phyloP scores from a whole-genome alignment of 306 rosid genomes.

The Rosa multiflora region DNA sequence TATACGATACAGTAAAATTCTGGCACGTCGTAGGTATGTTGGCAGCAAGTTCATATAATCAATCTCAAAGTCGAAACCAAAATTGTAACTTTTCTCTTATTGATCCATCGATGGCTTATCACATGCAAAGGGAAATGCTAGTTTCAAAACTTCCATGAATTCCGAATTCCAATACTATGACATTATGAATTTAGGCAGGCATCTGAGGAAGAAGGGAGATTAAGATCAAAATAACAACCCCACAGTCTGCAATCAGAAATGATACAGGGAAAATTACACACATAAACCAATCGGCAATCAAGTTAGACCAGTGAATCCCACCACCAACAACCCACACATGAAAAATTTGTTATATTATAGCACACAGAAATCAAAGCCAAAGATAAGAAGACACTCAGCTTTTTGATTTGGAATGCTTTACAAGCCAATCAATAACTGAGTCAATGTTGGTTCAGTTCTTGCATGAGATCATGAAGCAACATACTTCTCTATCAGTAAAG shows the following conservation, averaged over 20 bases:
- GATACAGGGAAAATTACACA: conserved; percentile 11
- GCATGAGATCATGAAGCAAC: conserved; percentile 96
- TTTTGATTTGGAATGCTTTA: no score
- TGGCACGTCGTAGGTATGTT: no score
- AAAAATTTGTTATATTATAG: conserved; percentile 37
- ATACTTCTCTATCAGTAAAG: conserved; percentile 75
- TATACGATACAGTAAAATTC: no score
- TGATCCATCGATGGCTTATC: background rate
- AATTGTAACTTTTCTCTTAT: background rate
- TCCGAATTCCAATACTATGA: background rate
- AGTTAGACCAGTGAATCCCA: conserved; percentile 45
- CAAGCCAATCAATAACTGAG: conserved; percentile 81
- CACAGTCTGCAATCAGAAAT: conserved; percentile 10
- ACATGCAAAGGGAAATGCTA: background rate
- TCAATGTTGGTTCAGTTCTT: conserved; percentile 91
- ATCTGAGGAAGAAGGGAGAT: background rate
- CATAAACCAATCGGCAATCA: conserved; percentile 41
- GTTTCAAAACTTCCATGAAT: conserved; percentile 1
- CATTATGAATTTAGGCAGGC: background rate
- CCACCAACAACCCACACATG: conserved; percentile 44
- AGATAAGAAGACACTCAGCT: conserved; percentile 1
- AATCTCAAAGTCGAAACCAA: no score
- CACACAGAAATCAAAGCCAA: conserved; percentile 25
- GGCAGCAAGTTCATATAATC: no score
- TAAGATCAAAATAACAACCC: conserved; percentile 4